These are phyloP conservation scores for Entrophospora sp. DNA, from an alignment of 192 early-diverging fungal species.

Conservation along the genomic window DNA sequence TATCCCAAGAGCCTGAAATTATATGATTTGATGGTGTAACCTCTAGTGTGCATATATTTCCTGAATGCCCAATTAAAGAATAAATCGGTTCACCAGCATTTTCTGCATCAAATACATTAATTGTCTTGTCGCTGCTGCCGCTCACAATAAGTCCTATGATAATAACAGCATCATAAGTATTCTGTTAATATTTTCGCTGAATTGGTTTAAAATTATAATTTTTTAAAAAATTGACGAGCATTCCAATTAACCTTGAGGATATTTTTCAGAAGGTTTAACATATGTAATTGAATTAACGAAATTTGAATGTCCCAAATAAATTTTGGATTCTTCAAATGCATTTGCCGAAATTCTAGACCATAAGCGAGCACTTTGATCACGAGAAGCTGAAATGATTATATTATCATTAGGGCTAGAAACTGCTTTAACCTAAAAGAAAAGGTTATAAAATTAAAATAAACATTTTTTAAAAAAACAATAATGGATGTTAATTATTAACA, in stretches of 20 bases:
- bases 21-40: slow-evolving; percentile 53
- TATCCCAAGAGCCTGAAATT: slow-evolving; percentile 98
- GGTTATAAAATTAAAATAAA: slow-evolving; percentile 5
- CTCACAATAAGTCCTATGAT: slow-evolving; percentile 69
- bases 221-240: background rate
- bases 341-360: slow-evolving; percentile 56
- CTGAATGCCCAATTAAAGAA: slow-evolving; percentile 72
- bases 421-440: slow-evolving; percentile 52
- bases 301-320: slow-evolving; percentile 59
- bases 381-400: slow-evolving; percentile 59
- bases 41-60: slow-evolving; percentile 77
- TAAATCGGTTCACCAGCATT: slow-evolving; percentile 48
- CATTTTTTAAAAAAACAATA: slow-evolving; percentile 14
- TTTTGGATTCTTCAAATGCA: slow-evolving; percentile 40
- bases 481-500: slow-evolving; percentile 11
- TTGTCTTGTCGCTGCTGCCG: slow-evolving; percentile 74
- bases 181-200: background rate
- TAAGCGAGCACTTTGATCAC: slow-evolving; percentile 63
- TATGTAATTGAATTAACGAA: slow-evolving; percentile 71
- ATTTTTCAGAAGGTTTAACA: slow-evolving; percentile 45
- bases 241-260: slow-evolving; percentile 49
- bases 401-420: slow-evolving; percentile 48
- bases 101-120: slow-evolving; percentile 70
- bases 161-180: background rate
- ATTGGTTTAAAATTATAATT: background rate